Conservation (phyloP, 768 basidiomycete species). For the Rossbeevera mucosa region DNA sequence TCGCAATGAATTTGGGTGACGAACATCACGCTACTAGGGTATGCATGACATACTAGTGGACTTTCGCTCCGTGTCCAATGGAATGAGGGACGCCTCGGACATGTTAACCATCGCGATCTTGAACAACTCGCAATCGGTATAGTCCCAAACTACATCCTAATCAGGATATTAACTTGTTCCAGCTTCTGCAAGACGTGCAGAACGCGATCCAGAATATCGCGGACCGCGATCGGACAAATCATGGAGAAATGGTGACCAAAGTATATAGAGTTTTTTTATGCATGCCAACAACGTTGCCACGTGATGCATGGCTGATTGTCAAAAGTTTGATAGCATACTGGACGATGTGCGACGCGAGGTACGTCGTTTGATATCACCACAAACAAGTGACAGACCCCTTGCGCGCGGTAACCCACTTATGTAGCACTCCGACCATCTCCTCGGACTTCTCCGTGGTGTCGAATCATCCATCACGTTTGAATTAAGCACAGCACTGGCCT, state of each 20-base stretch:
- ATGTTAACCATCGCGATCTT: slow-evolving; percentile 8
- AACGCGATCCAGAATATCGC: slow-evolving; percentile 18
- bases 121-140: slow-evolving; percentile 22
- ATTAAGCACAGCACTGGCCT: slow-evolving; percentile 19
- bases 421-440: slow-evolving; percentile 28
- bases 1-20: neutral
- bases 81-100: slow-evolving; percentile 22
- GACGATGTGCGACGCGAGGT: slow-evolving; percentile 22
- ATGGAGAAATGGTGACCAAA: slow-evolving; percentile 18
- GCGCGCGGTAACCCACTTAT: neutral
- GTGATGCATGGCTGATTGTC: slow-evolving; percentile 13
- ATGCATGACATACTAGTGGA: slow-evolving; percentile 24
- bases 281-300: neutral
- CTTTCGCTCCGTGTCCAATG: slow-evolving; percentile 16
- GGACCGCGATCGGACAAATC: slow-evolving; percentile 18
- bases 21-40: slow-evolving; percentile 18
- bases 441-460: slow-evolving; percentile 20
- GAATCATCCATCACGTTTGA: slow-evolving; percentile 24
- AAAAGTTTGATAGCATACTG: slow-evolving; percentile 25
- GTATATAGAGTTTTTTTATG: slow-evolving; percentile 11
- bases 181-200: slow-evolving; percentile 24
- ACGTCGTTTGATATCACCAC: slow-evolving; percentile 1
- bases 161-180: slow-evolving; percentile 6
- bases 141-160: neutral
- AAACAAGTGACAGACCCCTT: neutral